Evolutionary conservation across 2,329 filamentous ascomycete species (phyloP).

Genomic region (Penicillium nordicum): DNA sequence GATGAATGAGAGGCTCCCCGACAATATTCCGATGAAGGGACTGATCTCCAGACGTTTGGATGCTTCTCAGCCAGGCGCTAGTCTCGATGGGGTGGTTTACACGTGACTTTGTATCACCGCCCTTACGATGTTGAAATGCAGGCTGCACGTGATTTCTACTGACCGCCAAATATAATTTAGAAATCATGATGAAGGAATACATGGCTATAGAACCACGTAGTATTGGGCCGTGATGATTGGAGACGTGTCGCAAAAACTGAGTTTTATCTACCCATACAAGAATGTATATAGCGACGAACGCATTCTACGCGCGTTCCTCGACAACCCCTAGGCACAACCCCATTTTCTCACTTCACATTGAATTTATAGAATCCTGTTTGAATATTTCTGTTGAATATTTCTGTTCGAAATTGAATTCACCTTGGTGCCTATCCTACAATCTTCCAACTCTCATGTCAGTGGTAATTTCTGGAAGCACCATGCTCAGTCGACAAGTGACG

Average conservation of each 20-base stretch:
- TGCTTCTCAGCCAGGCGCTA: conserved; percentile 26
- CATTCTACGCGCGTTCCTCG: neutral
- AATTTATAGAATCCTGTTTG: no score
- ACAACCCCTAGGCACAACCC: neutral
- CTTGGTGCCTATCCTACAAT: no score
- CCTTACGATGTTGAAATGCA: neutral
- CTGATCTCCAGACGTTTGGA: conserved; percentile 30
- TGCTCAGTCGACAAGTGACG: no score
- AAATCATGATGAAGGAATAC: neutral
- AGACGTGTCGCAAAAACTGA: neutral
- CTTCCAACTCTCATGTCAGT: no score
- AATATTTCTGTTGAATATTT: no score
- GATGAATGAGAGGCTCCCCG: conserved; percentile 24
- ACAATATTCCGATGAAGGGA: conserved; percentile 28
- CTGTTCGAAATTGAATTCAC: no score
- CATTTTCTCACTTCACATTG: no score
- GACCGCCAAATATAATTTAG: neutral
- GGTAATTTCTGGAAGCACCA: no score
- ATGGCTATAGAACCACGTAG: neutral
- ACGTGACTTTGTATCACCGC: conserved; percentile 21
- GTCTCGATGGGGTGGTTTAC: conserved; percentile 8
- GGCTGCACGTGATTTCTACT: neutral
- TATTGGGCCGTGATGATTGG: no score
- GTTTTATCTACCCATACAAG: neutral
- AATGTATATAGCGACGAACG: neutral